Evolutionary conservation across 2,329 filamentous ascomycete species (phyloP).

Genomic region (Sclerotinia glacialis): DNA sequence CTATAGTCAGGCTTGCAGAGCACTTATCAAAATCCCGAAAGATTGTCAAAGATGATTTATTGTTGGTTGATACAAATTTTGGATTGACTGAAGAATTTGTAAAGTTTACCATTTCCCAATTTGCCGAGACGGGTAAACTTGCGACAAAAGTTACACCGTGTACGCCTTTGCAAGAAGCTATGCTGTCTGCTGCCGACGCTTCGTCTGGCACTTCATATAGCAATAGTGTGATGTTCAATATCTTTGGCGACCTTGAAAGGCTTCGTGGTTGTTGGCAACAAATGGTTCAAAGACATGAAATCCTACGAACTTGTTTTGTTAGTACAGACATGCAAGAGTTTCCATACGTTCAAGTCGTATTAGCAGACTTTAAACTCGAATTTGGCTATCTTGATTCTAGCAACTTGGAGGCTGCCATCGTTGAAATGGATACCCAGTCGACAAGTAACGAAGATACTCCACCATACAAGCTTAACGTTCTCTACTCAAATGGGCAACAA

Average conservation of each 20-base stretch:
- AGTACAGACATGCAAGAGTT: conserved; percentile 58
- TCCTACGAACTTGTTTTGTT: conserved; percentile 74
- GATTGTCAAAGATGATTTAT: background rate
- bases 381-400: conserved; percentile 25
- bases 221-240: conserved; percentile 66
- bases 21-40: conserved; percentile 27
- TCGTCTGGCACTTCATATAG: conserved; percentile 57
- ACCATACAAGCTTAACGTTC: conserved; percentile 33
- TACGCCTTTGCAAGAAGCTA: conserved; percentile 83
- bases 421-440: background rate
- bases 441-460: conserved; percentile 27
- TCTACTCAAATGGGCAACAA: conserved; percentile 5
- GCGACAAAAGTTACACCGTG: conserved; percentile 69
- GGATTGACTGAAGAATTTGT: conserved; percentile 31
- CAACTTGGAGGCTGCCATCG: conserved; percentile 3
- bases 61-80: conserved; percentile 26
- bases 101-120: conserved; percentile 25
- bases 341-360: conserved; percentile 70
- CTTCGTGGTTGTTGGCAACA: conserved; percentile 61
- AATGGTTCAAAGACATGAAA: conserved; percentile 66
- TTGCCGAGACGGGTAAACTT: conserved; percentile 29
- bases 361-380: conserved; percentile 46
- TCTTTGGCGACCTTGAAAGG: conserved; percentile 49
- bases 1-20: conserved; percentile 58
- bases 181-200: conserved; percentile 61